Evolutionary conservation across 2,329 filamentous ascomycete genomes (phyloP).

Genomic region (Ophiostoma quercus): DNA sequence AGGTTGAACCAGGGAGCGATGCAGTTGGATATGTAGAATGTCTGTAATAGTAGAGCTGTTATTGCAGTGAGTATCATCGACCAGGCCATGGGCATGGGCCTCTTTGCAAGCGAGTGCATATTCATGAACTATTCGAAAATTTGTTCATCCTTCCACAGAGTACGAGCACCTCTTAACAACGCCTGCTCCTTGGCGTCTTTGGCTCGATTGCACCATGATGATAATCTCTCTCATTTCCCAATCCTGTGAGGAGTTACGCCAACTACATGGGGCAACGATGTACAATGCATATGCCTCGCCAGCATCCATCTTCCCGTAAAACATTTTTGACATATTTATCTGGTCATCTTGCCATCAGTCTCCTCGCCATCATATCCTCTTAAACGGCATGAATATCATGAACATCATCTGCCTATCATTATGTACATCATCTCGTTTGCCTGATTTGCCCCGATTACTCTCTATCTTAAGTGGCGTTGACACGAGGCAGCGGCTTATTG

Average conservation of each 20-base stretch:
- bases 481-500: conserved; percentile 22
- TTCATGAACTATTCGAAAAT: neutral
- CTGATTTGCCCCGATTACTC: neutral
- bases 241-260: neutral
- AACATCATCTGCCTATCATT: neutral
- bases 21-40: neutral
- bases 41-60: neutral
- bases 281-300: neutral
- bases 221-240: neutral
- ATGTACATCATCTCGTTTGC: neutral
- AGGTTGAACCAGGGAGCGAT: neutral
- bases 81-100: neutral
- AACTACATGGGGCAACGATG: neutral
- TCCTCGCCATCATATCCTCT: neutral
- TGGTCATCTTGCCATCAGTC: neutral
- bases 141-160: neutral
- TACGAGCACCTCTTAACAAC: neutral
- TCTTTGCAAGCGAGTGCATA: neutral
- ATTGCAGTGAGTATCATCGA: neutral
- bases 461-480: conserved; percentile 9
- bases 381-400: neutral
- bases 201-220: neutral
- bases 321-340: neutral
- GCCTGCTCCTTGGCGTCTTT: neutral
- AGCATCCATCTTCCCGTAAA: neutral